phyloP scores from a whole-genome alignment of 805 yeast genomes.

The Saccharomycopsis schoenii region DNA sequence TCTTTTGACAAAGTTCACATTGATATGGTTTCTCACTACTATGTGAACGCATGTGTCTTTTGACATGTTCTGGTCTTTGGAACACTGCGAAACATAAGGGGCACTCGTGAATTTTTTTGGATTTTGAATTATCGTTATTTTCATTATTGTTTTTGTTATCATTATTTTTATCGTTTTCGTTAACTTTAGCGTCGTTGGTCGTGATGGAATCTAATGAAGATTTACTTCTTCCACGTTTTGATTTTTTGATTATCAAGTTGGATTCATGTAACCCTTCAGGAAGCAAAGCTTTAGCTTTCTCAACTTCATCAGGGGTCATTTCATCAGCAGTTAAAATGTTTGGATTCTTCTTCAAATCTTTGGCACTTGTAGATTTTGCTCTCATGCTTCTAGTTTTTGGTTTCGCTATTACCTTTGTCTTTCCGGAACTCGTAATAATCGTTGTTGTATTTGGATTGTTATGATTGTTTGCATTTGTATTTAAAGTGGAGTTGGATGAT shows the following conservation, averaged over 20 bases:
- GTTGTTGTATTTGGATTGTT: conserved; percentile 1
- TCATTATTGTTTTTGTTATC: background rate
- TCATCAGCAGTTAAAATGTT: background rate
- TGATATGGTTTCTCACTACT: conserved; percentile 68
- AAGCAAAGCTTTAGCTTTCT: conserved; percentile 4
- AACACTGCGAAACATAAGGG: conserved; percentile 53
- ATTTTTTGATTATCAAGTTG: conserved; percentile 12
- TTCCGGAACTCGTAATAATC: background rate
- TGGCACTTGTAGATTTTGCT: background rate
- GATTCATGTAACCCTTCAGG: conserved; percentile 17
- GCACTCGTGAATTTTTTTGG: conserved; percentile 51
- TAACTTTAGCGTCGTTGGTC: background rate
- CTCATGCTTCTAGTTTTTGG: conserved; percentile 1
- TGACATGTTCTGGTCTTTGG: conserved; percentile 67
- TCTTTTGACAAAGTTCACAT: conserved; percentile 54
- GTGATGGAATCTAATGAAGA: conserved; percentile 1
- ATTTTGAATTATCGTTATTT: conserved; percentile 20
- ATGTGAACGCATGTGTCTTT: conserved; percentile 63
- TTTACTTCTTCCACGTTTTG: conserved; percentile 14
- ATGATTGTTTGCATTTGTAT: background rate
- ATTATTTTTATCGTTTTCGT: background rate
- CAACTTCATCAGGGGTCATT: conserved; percentile 3
- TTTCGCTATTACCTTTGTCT: background rate
- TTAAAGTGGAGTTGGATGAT: background rate
- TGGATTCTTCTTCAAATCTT: background rate